Conservation (phyloP, 139 green algal genomes). For the Chlorella ohadii region DNA sequence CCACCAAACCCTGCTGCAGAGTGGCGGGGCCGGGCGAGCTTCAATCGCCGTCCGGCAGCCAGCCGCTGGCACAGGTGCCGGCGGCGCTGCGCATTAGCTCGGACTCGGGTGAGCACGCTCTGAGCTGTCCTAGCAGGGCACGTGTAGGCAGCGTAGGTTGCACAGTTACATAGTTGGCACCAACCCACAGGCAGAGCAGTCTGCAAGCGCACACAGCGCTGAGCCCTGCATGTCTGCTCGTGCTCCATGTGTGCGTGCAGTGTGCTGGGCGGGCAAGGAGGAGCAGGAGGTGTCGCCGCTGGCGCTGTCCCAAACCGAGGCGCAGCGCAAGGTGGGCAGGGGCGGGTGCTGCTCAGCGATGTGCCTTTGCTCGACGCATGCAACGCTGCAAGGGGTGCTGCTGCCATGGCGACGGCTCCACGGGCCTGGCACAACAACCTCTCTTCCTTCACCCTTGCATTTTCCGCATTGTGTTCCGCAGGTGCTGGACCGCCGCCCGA, state of each 20-base stretch:
- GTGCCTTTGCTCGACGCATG: no score
- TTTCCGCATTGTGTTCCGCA: no score
- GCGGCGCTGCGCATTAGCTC: not conserved
- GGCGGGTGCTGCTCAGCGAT: no score
- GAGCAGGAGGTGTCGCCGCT: slow-evolving; percentile 1
- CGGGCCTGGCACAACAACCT: no score
- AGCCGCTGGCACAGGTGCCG: not conserved
- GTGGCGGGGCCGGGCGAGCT: slow-evolving; percentile 8
- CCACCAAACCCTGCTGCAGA: not conserved
- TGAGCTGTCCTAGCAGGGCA: not conserved
- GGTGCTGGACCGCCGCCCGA: slow-evolving; percentile 16
- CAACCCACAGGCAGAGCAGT: no score
- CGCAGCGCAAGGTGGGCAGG: not conserved
- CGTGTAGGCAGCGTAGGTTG: not conserved
- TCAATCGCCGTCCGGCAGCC: slow-evolving; percentile 3
- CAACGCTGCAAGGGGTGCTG: no score
- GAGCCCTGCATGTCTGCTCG: no score
- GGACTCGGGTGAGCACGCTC: slow-evolving; percentile 13
- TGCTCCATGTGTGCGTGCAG: slow-evolving; percentile 13
- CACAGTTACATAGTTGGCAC: no score
- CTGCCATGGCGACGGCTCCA: no score
- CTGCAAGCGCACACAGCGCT: no score
- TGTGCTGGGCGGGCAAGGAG: slow-evolving; percentile 23
- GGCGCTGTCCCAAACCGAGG: not conserved
- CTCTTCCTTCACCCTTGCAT: no score